phyloP scores from a whole-genome alignment of 2,329 filamentous ascomycete species.

The Annulohypoxylon truncatum region DNA sequence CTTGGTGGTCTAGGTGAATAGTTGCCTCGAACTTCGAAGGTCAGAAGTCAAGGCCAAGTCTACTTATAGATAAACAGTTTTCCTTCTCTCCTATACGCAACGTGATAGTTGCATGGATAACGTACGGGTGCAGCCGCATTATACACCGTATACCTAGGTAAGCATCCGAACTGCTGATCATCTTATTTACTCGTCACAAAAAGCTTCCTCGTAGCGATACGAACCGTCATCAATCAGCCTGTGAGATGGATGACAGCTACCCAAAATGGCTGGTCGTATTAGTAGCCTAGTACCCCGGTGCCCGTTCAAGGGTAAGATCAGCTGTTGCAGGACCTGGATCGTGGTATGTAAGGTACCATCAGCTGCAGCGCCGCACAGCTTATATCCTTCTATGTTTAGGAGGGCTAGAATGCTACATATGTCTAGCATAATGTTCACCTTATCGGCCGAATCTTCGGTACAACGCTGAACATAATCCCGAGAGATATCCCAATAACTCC shows the following conservation, averaged over 20 bases:
- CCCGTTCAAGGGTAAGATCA: constrained; percentile 30
- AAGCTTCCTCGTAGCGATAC: background rate
- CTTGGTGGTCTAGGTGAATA: background rate
- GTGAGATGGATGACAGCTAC: constrained; percentile 14
- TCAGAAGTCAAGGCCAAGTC: background rate
- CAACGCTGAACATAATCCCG: too few relatives aligned
- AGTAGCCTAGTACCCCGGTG: constrained; percentile 22
- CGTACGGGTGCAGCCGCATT: background rate
- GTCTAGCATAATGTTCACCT: too few relatives aligned
- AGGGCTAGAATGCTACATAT: too few relatives aligned
- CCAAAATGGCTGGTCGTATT: constrained; percentile 26
- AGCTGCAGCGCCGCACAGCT: constrained; percentile 2
- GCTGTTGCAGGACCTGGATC: constrained; percentile 20
- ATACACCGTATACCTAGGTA: background rate
- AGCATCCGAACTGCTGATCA: constrained; percentile 17
- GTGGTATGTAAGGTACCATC: constrained; percentile 21
- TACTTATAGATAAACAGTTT: constrained; percentile 21
- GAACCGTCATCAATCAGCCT: constrained; percentile 15
- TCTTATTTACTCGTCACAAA: constrained; percentile 26
- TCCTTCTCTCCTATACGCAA: background rate
- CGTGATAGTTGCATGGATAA: constrained; percentile 8
- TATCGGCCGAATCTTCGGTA: too few relatives aligned
- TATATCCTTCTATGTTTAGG: background rate
- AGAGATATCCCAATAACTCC: constrained; percentile 24
- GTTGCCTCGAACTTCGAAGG: background rate